Evolutionary conservation across 2,329 filamentous ascomycete genomes (phyloP).

Genomic region (Hymenoscyphus salicellus): DNA sequence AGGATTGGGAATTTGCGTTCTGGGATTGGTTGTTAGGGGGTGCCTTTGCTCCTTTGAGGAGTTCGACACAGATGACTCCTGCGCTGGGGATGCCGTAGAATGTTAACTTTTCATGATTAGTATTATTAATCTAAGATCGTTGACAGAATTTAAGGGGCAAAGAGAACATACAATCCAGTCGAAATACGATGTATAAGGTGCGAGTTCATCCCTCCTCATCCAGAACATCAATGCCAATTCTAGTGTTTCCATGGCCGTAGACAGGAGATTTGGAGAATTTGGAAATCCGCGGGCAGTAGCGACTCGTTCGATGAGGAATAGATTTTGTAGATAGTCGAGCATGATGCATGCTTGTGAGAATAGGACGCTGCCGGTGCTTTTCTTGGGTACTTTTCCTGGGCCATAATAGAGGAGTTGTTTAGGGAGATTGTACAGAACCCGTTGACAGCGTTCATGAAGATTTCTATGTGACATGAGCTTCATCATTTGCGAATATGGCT

Average conservation of each 20-base stretch:
- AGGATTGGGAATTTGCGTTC: background rate
- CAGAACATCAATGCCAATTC: constrained; percentile 31
- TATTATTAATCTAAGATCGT: background rate
- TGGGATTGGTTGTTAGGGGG: background rate
- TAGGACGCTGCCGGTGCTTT: constrained; percentile 19
- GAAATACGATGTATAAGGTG: constrained; percentile 24
- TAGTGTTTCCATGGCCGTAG: constrained; percentile 32
- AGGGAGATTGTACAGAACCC: constrained; percentile 23
- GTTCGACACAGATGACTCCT: constrained; percentile 32
- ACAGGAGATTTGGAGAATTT: constrained; percentile 27
- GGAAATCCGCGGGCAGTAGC: constrained; percentile 25
- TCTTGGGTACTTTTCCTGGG: constrained; percentile 20
- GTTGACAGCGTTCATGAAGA: constrained; percentile 22
- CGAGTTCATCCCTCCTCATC: constrained; percentile 30
- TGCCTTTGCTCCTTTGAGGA: constrained; percentile 23
- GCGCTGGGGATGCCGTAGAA: constrained; percentile 32
- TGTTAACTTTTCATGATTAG: constrained; percentile 11
- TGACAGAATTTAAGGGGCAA: background rate
- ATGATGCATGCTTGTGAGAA: constrained; percentile 24
- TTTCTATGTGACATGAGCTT: constrained; percentile 21
- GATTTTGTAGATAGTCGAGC: constrained; percentile 31
- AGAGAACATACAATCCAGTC: constrained; percentile 32
- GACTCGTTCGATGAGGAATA: constrained; percentile 31
- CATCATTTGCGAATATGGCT: background rate
- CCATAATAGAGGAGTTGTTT: constrained; percentile 27